Evolutionary conservation across 805 yeast species (phyloP), one percentile per base, ranked within the genome.

Genomic region (Monosporozyma aerobia): DNA sequence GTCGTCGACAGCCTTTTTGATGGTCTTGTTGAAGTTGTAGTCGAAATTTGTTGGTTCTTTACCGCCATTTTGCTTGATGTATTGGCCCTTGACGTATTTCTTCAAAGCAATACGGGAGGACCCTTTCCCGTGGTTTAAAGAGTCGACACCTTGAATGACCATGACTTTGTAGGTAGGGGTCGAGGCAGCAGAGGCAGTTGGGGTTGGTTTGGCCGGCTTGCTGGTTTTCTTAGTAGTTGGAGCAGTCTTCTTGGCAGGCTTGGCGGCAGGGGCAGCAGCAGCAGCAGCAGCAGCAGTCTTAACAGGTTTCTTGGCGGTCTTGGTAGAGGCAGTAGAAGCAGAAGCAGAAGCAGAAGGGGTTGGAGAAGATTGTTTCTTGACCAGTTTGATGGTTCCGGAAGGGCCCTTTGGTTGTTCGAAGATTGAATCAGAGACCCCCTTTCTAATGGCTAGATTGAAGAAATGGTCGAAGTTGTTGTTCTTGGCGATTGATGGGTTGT

Each of bases 371-470:
- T 33, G 54, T 43, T 51, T 61, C 63, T 64, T 67, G 37, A 58
- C 60, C 56, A 85, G 69, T 71, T 87, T 87, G 58, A 87, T 80
- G 47, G 95, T 87, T 49, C 95, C 96, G 11, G 95, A 82, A 11
- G 95, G 84, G 44, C 96, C 96, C 74, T 87, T 88, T 69, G 95
- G 95, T 70, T 85, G 94, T 48, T 77, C 68, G 59, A 88, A 86
- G 49, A 80, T 84, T 45, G 85, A 90, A n/a, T 78, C 65, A 55
- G 78, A 81, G 53, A 88, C 95, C 59, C 95, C 95, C 68, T 81
- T 84, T 73, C 84, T 83, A 64, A 88, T 74, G 22, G 95, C 95
- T 51, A 78, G 59, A 58, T 88, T 88, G 76, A 89, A 85, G 63
- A 81, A 79, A 48, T 82, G 70, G 67, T 87, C 95, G 64, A 88